phyloP scores from a whole-genome alignment of 2,329 filamentous ascomycete species.

The Phyllosticta citribraziliensis region DNA sequence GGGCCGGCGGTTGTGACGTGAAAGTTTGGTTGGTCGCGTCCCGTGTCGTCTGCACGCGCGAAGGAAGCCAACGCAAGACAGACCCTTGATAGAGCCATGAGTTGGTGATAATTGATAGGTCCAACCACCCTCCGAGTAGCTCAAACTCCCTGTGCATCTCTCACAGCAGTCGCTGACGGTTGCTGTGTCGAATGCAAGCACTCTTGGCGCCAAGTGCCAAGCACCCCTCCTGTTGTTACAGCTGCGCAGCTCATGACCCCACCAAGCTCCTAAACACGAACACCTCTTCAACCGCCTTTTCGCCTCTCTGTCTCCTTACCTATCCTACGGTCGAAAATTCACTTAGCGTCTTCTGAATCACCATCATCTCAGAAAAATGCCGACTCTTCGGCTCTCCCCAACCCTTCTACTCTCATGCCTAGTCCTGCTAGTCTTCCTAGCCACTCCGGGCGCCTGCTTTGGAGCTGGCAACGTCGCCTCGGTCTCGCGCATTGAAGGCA shows the following conservation, averaged over 20 bases:
- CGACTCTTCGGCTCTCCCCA: conserved; percentile 15
- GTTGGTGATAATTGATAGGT: too few relatives aligned
- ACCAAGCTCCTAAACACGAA: not conserved
- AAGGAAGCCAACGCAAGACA: not conserved
- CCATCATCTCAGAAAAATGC: not conserved
- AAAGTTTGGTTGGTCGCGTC: not conserved
- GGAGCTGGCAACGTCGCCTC: conserved; percentile 83
- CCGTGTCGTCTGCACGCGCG: not conserved
- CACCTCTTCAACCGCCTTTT: not conserved
- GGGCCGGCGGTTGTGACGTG: not conserved
- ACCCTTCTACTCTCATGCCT: conserved; percentile 31
- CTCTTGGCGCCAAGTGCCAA: not conserved
- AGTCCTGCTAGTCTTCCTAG: conserved; percentile 50
- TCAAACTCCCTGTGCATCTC: not conserved
- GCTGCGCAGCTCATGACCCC: not conserved
- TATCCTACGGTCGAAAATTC: not conserved
- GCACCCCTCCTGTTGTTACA: not conserved
- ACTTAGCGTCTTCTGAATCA: not conserved
- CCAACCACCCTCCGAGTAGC: not conserved
- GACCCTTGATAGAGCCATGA: too few relatives aligned
- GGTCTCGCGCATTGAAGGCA: conserved; percentile 68
- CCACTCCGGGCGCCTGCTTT: conserved; percentile 63
- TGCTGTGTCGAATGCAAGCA: not conserved
- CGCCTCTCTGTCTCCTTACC: not conserved
- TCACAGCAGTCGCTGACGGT: not conserved